Base-by-base conservation (phyloP, 805 yeast genomes). In the Wickerhamomyces xylosicus region DNA sequence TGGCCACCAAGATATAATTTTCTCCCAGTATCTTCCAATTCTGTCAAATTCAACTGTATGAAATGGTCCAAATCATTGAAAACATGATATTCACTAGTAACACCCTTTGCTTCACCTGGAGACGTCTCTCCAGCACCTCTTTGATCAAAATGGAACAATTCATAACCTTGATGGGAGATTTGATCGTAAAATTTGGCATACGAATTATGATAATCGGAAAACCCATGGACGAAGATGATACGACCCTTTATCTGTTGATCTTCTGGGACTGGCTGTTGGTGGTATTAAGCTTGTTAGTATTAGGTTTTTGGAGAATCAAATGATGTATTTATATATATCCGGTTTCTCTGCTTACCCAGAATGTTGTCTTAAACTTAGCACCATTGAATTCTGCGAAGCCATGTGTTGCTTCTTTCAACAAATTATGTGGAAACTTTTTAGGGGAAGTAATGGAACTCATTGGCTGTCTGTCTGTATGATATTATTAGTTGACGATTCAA, bases 41-140 rank as follows among this genome's bases (percentile, higher is more conserved):
- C 62, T 16, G 67, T 64, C 18, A 68, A 48, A 37, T 68, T 69
- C 35, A 52, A 52, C 40, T 71, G 61, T 39, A 79, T 57, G 55
- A 83, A 71, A 49, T 63, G 71, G 40, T 79, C 77, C 47, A 83
- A 61, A 52, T 79, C 89, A 19, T 67, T 63, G 50, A 72, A 76
- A 2, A 74, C 71, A 43, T 70, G 71, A 35, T 45, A 48, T 42
- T 81, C 87, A 49, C 73, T 64, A 1, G 85, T 74, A 19, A 57
- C 54, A 9, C 89, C 90, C 35, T 66, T 62, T 6, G 59, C 52
- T 25, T 68, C 65, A 19, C 75, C 76, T 2, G 71, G 68, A 1
- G 77, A 67, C 0, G 89, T 80, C 38, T 62, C 67, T 3, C 89
- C 89, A 8, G 85, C 74, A 1, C 92, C 94, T 52, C 89, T 64